phyloP scores from a whole-genome alignment of 2,329 filamentous ascomycete species.

The Calycina herbarum region DNA sequence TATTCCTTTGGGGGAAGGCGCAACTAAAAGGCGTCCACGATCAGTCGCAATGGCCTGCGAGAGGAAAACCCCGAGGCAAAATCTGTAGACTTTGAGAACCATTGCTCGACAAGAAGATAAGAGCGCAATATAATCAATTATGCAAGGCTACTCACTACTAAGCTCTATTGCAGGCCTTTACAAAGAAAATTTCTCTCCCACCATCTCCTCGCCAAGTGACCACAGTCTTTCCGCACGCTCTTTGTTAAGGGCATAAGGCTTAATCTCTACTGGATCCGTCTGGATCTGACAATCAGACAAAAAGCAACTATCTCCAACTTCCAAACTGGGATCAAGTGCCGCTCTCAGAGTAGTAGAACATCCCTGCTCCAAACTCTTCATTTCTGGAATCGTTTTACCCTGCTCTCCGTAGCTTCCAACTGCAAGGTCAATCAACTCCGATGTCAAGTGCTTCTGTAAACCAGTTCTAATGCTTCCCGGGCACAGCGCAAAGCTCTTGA shows the following conservation, averaged over 20 bases:
- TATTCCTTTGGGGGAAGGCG: no score
- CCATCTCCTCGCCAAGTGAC: conserved; percentile 46
- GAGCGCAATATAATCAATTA: background rate
- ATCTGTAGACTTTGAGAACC: no score
- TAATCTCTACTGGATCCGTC: background rate
- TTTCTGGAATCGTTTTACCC: background rate
- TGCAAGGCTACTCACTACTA: background rate
- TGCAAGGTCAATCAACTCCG: conserved; percentile 2
- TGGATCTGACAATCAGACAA: conserved; percentile 17
- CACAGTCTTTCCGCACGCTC: conserved; percentile 45
- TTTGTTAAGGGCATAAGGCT: conserved; percentile 16
- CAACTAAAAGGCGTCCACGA: no score
- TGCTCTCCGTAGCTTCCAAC: background rate
- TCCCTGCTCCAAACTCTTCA: conserved; percentile 20
- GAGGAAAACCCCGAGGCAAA: no score
- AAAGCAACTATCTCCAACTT: conserved; percentile 12
- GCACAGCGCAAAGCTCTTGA: conserved; percentile 36
- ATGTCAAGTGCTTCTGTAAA: conserved; percentile 14
- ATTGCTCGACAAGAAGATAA: no score
- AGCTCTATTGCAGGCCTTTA: background rate
- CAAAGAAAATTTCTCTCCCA: conserved; percentile 42
- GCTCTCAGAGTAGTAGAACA: conserved; percentile 40
- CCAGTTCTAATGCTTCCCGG: conserved; percentile 28
- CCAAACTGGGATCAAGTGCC: conserved; percentile 41
- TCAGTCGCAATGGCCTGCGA: no score